Conservation (phyloP, 371 early-diverging fungal species). For the Haplosporangium sp. region DNA sequence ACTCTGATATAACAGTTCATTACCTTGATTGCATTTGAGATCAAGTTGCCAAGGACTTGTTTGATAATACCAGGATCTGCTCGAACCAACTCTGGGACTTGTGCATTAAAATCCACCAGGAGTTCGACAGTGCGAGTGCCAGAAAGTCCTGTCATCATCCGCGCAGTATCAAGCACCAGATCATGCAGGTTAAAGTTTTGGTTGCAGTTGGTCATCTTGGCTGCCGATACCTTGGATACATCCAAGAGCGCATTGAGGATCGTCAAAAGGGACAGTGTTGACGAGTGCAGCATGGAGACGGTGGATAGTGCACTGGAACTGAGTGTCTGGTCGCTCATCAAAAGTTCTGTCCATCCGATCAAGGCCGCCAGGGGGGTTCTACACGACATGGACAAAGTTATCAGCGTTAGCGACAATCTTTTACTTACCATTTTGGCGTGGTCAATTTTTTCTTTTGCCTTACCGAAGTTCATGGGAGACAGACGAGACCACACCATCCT, state of each 20-base stretch:
- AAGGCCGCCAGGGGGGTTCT: slow-evolving; percentile 58
- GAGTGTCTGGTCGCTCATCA: slow-evolving; percentile 56
- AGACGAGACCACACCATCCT: slow-evolving; percentile 52
- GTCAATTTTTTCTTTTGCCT: neutral
- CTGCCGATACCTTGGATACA: slow-evolving; percentile 58
- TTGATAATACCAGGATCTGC: slow-evolving; percentile 56
- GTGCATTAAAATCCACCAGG: slow-evolving; percentile 55
- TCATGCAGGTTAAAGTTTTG: slow-evolving; percentile 57
- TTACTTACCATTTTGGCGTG: too few species aligned
- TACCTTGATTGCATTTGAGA: slow-evolving; percentile 60
- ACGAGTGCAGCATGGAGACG: slow-evolving; percentile 56
- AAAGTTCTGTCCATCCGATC: slow-evolving; percentile 58
- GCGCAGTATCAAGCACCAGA: slow-evolving; percentile 53
- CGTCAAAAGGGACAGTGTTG: slow-evolving; percentile 53
- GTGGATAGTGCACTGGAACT: slow-evolving; percentile 46
- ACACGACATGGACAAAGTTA: neutral
- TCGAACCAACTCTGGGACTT: slow-evolving; percentile 53
- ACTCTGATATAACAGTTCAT: neutral
- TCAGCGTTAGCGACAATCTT: neutral
- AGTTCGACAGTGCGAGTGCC: slow-evolving; percentile 56
- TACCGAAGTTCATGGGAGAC: slow-evolving; percentile 54
- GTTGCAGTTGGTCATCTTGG: slow-evolving; percentile 50
- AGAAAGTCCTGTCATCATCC: slow-evolving; percentile 58
- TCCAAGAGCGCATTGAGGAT: slow-evolving; percentile 58
- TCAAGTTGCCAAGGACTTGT: slow-evolving; percentile 54